Conservation (phyloP, 164 flowering plant species). For the Tetracentron sinense region DNA sequence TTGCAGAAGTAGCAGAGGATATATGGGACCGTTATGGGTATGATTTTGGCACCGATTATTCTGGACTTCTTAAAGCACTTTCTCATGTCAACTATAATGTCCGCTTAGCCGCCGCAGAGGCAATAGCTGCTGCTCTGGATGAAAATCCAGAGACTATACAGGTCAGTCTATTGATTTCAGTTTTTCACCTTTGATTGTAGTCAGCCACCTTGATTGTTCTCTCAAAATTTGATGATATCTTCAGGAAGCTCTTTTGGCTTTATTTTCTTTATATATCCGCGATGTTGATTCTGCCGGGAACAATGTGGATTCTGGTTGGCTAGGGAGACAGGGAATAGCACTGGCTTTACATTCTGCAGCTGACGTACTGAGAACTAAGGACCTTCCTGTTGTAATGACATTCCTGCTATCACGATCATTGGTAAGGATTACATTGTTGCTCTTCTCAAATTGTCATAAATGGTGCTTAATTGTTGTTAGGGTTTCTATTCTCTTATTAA, state of each 20-base stretch:
- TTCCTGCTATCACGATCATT: slow-evolving; percentile 91
- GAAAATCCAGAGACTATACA: slow-evolving; percentile 90
- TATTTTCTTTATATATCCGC: slow-evolving; percentile 86
- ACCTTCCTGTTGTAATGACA: slow-evolving; percentile 98
- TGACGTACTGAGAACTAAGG: slow-evolving; percentile 89
- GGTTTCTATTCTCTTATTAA: too few relatives aligned
- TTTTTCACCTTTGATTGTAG: not conserved
- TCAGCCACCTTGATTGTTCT: slow-evolving; percentile 6
- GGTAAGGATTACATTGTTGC: slow-evolving; percentile 36
- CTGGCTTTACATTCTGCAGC: slow-evolving; percentile 86
- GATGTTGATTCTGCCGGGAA: slow-evolving; percentile 57
- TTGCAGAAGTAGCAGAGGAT: slow-evolving; percentile 90
- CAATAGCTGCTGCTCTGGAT: slow-evolving; percentile 92
- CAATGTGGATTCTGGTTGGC: slow-evolving; percentile 69
- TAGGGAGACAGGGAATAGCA: slow-evolving; percentile 94
- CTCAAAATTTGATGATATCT: slow-evolving; percentile 20
- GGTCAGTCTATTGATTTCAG: slow-evolving; percentile 31
- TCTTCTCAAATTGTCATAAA: too few relatives aligned
- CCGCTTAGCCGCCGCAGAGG: slow-evolving; percentile 89
- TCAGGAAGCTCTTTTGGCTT: slow-evolving; percentile 92
- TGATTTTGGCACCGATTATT: slow-evolving; percentile 87
- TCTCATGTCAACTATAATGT: slow-evolving; percentile 83
- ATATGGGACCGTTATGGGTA: slow-evolving; percentile 90
- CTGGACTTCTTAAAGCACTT: slow-evolving; percentile 72
- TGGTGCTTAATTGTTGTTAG: too few relatives aligned